Conservation (phyloP, 495 filamentous ascomycete genomes). For the Neurospora tetraspora region DNA sequence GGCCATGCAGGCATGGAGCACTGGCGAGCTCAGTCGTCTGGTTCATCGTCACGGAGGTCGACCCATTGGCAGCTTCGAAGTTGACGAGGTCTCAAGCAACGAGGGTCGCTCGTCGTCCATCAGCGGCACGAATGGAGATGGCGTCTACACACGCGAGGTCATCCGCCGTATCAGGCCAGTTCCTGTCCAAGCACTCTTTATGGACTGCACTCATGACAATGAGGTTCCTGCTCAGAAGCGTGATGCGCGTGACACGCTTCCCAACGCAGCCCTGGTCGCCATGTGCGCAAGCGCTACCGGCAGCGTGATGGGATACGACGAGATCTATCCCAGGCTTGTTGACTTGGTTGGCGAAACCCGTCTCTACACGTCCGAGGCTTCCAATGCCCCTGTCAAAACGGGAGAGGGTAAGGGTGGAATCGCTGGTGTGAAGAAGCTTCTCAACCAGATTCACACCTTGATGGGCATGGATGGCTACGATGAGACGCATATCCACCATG, state of each 20-base stretch:
- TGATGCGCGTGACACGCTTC: conserved; percentile 85
- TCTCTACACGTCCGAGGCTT: conserved; percentile 65
- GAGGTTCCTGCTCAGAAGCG: conserved; percentile 93
- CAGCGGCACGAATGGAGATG: conserved; percentile 11
- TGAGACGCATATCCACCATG: conserved; percentile 94
- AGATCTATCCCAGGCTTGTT: conserved; percentile 84
- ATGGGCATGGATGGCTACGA: conserved; percentile 93
- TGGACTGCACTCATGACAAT: conserved; percentile 99
- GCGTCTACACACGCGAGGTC: conserved; percentile 37
- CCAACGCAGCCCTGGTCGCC: conserved; percentile 87
- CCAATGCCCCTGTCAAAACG: conserved; percentile 46
- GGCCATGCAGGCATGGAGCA: conserved; percentile 98
- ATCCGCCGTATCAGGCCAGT: conserved; percentile 66
- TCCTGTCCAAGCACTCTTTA: conserved; percentile 88
- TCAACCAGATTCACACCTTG: conserved; percentile 83
- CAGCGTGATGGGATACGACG: conserved; percentile 98
- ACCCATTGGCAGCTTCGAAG: conserved; percentile 92
- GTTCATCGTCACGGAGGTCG: conserved; percentile 91
- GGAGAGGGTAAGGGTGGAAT: conserved; percentile 68
- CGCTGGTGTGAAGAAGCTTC: conserved; percentile 75
- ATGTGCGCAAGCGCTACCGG: conserved; percentile 94
- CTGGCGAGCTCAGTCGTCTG: conserved; percentile 77
- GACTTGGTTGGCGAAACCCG: conserved; percentile 85
- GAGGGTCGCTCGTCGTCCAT: conserved; percentile 21
- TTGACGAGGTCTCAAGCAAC: conserved; percentile 48